phyloP scores from a whole-genome alignment of 2,329 filamentous ascomycete species.

The Fusarium sp. region DNA sequence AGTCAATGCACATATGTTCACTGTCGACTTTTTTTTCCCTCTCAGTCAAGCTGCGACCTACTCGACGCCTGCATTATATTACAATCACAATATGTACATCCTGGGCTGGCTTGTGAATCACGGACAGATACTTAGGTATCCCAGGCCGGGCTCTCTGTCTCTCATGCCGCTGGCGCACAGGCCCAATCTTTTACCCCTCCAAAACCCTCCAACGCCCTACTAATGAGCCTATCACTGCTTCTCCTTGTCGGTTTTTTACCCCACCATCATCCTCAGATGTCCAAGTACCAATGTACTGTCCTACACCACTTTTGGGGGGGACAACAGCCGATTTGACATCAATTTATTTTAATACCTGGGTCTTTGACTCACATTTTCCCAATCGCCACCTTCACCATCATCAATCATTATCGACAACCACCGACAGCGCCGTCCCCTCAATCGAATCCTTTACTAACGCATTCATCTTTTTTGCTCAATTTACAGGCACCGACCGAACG shows the following conservation, averaged over 20 bases:
- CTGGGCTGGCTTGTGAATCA: constrained; percentile 20
- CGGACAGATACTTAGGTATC: constrained; percentile 13
- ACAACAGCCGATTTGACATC: constrained; percentile 37
- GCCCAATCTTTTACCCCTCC: constrained; percentile 42
- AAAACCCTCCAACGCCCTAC: constrained; percentile 40
- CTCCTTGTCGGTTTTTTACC: constrained; percentile 17
- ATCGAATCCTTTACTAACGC: constrained; percentile 28
- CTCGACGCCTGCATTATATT: not conserved
- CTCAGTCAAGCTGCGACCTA: not conserved
- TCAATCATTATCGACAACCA: constrained; percentile 10
- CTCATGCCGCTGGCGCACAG: constrained; percentile 19
- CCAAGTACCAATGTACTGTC: constrained; percentile 41
- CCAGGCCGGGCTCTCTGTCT: constrained; percentile 6
- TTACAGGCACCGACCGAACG: constrained; percentile 58
- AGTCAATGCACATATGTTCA: constrained; percentile 22
- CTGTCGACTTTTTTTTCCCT: not conserved
- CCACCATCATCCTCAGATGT: constrained; percentile 30
- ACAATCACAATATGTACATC: not conserved
- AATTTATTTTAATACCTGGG: constrained; percentile 33
- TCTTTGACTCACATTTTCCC: constrained; percentile 48
- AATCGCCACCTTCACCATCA: constrained; percentile 41
- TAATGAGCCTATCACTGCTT: constrained; percentile 28
- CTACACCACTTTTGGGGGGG: constrained; percentile 37
- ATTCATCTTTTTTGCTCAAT: constrained; percentile 31
- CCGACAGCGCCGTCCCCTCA: constrained; percentile 17